Conservation (phyloP, 768 basidiomycete genomes). For the Termitomyces titanicus region DNA sequence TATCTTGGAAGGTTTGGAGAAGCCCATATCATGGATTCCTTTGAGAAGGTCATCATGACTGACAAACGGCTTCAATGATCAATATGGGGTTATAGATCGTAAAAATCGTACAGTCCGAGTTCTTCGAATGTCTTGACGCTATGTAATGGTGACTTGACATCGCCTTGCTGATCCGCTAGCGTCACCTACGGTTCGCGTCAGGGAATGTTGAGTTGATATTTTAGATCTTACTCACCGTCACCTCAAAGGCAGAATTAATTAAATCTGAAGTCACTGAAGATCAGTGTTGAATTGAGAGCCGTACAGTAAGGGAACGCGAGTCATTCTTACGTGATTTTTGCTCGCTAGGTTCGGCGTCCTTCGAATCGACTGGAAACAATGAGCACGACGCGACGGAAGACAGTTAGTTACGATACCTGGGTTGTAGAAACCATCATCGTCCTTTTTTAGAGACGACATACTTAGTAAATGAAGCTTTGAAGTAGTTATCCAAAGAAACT, state of each 20-base stretch:
- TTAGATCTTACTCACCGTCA: conserved; percentile 45
- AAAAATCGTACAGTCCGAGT: conserved; percentile 75
- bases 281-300: background rate
- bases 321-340: conserved; percentile 24
- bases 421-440: conserved; percentile 77
- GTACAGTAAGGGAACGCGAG: background rate
- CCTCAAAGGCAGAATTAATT: conserved; percentile 79
- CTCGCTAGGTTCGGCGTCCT: conserved; percentile 21
- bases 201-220: background rate
- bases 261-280: conserved; percentile 48
- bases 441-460: conserved; percentile 57
- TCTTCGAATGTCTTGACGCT: conserved; percentile 95
- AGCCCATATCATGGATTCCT: conserved; percentile 92
- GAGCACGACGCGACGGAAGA: background rate
- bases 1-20: conserved; percentile 97
- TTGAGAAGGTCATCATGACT: conserved; percentile 88
- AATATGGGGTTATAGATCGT: background rate
- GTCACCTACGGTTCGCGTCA: conserved; percentile 62
- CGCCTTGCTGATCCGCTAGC: conserved; percentile 91
- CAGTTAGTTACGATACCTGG: conserved; percentile 37
- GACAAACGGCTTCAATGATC: background rate
- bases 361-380: conserved; percentile 6
- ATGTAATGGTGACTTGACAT: conserved; percentile 93
- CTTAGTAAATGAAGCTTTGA: conserved; percentile 4
- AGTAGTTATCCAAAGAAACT: background rate